Conservation (phyloP, 176 grass and related monocot species). For the Avena eriantha region DNA sequence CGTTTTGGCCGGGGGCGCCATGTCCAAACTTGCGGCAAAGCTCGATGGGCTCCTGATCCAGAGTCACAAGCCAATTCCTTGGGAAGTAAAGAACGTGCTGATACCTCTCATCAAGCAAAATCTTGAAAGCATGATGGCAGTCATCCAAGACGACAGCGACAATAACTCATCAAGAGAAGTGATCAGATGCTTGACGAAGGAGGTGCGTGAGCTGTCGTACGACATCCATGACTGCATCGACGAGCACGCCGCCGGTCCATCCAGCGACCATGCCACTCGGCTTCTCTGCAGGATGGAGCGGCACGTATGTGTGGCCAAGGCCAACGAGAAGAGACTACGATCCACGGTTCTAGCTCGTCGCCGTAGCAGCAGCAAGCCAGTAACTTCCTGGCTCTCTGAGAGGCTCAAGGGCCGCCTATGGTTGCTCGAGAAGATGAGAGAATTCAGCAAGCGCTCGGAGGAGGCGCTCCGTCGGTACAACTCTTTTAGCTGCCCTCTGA, state of each 20-base stretch:
- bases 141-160: neutral
- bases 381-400: neutral
- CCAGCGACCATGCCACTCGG: neutral
- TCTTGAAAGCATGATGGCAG: neutral
- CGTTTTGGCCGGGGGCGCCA: neutral
- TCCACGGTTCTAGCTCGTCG: neutral
- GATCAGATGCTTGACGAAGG: neutral
- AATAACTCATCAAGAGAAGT: neutral
- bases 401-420: neutral
- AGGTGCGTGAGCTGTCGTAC: conserved; percentile 2
- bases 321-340: neutral
- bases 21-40: neutral
- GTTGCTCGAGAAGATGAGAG: neutral
- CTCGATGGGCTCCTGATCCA: neutral
- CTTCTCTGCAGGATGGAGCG: conserved; percentile 5
- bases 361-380: neutral
- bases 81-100: neutral
- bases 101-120: conserved; percentile 5
- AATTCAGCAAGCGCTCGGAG: neutral
- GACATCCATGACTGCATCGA: neutral
- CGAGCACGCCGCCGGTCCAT: neutral
- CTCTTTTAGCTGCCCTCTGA: neutral
- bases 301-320: neutral
- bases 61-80: neutral
- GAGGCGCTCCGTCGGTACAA: neutral